These are phyloP conservation scores for Xylariomycetidae sp. DNA, from an alignment of 2,329 filamentous ascomycete genomes.

Conservation along the genomic window DNA sequence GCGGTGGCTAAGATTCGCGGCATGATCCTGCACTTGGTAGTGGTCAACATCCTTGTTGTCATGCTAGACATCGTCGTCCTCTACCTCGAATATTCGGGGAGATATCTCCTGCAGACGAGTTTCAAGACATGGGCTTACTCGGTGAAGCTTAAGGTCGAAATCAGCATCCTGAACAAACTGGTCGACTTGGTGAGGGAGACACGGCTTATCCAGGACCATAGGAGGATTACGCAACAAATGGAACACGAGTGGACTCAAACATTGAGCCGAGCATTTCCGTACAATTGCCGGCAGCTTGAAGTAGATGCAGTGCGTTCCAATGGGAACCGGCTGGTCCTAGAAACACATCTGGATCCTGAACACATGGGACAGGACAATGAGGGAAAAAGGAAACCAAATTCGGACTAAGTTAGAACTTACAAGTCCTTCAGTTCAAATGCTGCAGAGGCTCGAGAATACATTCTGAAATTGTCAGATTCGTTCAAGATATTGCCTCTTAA, in stretches of 20 bases:
- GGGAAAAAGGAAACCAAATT: too few species aligned
- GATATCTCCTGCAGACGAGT: conserved; percentile 15
- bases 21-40: conserved; percentile 32
- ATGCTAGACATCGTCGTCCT: conserved; percentile 28
- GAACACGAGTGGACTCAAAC: conserved; percentile 1
- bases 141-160: conserved; percentile 14
- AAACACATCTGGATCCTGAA: too few species aligned
- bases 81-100: conserved; percentile 13
- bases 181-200: conserved; percentile 9
- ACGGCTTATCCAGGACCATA: neutral
- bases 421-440: too few species aligned
- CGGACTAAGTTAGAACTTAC: too few species aligned
- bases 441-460: too few species aligned
- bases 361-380: too few species aligned
- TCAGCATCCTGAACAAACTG: conserved; percentile 12
- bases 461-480: too few species aligned
- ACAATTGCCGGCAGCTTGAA: too few species aligned
- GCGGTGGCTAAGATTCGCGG: conserved; percentile 13
- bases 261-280: too few species aligned
- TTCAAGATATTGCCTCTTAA: too few species aligned
- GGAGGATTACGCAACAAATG: neutral
- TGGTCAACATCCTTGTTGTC: conserved; percentile 32
- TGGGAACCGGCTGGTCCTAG: too few species aligned
- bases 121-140: conserved; percentile 16
- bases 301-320: too few species aligned